phyloP scores from a whole-genome alignment of 2,329 filamentous ascomycete species.

The Tolypocladium endophyticum region DNA sequence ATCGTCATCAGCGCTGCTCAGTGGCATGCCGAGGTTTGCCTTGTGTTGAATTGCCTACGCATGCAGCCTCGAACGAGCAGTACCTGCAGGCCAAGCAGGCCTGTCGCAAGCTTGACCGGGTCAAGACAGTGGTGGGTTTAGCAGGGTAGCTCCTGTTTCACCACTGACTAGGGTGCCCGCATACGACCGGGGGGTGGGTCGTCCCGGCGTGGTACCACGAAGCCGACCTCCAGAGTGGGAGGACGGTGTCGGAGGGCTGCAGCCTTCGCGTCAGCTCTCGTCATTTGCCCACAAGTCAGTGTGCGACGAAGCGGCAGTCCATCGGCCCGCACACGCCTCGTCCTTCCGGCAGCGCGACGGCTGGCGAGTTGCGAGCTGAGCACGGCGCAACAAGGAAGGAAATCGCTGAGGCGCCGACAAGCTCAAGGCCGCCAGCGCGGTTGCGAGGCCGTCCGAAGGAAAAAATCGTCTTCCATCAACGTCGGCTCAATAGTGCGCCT shows the following conservation, averaged over 20 bases:
- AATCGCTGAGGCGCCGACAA: neutral
- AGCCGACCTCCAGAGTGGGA: constrained; percentile 6
- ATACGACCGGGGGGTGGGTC: constrained; percentile 10
- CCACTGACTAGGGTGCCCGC: constrained; percentile 8
- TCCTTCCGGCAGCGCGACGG: neutral
- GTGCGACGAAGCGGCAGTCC: neutral
- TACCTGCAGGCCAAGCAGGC: constrained; percentile 1
- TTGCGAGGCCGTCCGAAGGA: neutral
- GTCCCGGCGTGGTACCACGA: constrained; percentile 10
- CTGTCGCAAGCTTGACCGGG: constrained; percentile 10
- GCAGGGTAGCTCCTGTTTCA: constrained; percentile 11
- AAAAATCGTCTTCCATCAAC: neutral
- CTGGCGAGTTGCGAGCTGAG: neutral
- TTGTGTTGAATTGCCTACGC: neutral
- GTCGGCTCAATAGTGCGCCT: constrained; percentile 3
- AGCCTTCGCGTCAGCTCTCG: constrained; percentile 6
- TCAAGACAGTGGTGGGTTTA: constrained; percentile 9
- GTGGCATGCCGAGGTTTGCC: neutral
- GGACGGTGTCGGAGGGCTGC: constrained; percentile 17
- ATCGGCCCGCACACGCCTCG: neutral
- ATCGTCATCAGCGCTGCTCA: neutral
- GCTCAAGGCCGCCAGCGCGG: neutral
- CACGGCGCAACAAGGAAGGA: neutral
- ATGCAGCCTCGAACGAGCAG: neutral
- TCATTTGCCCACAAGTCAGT: constrained; percentile 1